A percentile compares a stretch with the other conserved stretches of the same genome.
Conservation (phyloP, 495 filamentous ascomycete genomes). For the Talaromyces proteolyticus region DNA sequence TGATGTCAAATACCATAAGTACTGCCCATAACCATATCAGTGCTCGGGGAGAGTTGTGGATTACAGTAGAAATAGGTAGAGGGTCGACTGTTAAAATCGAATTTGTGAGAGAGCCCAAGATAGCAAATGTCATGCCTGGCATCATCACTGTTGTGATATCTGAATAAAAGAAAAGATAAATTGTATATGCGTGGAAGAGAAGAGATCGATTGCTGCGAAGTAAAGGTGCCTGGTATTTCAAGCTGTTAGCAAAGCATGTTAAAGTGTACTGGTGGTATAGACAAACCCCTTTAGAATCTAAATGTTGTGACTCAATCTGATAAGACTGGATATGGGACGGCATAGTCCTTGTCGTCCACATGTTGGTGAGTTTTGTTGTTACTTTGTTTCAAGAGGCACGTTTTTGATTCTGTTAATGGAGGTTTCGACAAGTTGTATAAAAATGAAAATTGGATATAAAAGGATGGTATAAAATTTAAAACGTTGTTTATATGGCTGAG, state of each 20-base stretch:
- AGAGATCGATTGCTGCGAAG: not conserved
- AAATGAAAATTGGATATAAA: no score
- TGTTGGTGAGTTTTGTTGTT: no score
- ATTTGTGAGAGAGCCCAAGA: slow-evolving; percentile 1
- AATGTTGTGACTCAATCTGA: not conserved
- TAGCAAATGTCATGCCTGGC: slow-evolving; percentile 6
- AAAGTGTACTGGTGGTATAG: no score
- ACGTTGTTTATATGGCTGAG: no score
- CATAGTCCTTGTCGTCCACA: not conserved
- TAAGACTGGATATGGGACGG: not conserved
- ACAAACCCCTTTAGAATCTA: not conserved
- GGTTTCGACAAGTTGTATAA: no score
- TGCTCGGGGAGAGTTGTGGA: not conserved
- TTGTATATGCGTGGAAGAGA: not conserved
- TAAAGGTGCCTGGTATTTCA: not conserved
- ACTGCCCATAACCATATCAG: slow-evolving; percentile 3
- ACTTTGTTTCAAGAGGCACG: not conserved
- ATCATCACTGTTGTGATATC: slow-evolving; percentile 6
- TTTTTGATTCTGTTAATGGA: no score
- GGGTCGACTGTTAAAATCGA: not conserved
- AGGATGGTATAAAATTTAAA: no score
- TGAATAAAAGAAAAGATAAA: slow-evolving; percentile 6
- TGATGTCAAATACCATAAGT: slow-evolving; percentile 14
- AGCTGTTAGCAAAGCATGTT: not conserved
- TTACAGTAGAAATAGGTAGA: not conserved